Base-by-base conservation (phyloP, 257 asterid species). In the Nicotiana sylvestris region DNA sequence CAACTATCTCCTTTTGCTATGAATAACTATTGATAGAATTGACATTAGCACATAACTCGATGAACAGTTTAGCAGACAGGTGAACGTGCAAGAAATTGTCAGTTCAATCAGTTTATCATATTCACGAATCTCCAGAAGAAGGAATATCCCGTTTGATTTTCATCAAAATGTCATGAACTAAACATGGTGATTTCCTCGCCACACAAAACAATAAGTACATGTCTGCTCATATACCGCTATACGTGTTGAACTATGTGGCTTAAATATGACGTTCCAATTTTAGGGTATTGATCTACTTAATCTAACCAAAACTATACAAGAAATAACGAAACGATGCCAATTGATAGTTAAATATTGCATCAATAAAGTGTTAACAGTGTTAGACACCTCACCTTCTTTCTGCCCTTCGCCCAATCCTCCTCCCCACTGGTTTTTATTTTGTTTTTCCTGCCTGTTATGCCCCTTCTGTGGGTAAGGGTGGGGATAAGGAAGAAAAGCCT, bases 241-340 rank as follows among this genome's bases (percentile, higher is more conserved):
- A 70, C 35, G 0, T 70, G 78, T 70, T 39, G 58, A 39, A 21
- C 15, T 18, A 37, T 18, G 18, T 5, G 78, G 30, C 55, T 43
- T 70, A 70, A 43, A 43, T 29, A 70, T 70, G 78, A 2, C n/a
- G 6, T 68, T 35, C 58, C 58, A 70, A 43, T 69, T 21, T 21
- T 43, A 43, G 78, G 78, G 58, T 30, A 69, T 69, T 69, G 57
- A 69, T 30, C 77, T 69, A 39, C 57, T n/a, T 68, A 70, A 43
- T 39, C 58, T 70, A 43, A 70, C 35, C 78, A 70, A n/a, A 43
- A 70, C 25, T n/a, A 39, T 69, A 69, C 29, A 70, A 37, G 58
- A 70, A 3, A 43, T 15, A 32, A n/a, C 11, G 58, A 70, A 43
- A 70, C 7, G 33, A 69, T 69, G 77, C 2, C 33, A 18, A 68